Base-by-base conservation (phyloP, 1,284 basidiomycete species). In the Peniophora sp. region DNA sequence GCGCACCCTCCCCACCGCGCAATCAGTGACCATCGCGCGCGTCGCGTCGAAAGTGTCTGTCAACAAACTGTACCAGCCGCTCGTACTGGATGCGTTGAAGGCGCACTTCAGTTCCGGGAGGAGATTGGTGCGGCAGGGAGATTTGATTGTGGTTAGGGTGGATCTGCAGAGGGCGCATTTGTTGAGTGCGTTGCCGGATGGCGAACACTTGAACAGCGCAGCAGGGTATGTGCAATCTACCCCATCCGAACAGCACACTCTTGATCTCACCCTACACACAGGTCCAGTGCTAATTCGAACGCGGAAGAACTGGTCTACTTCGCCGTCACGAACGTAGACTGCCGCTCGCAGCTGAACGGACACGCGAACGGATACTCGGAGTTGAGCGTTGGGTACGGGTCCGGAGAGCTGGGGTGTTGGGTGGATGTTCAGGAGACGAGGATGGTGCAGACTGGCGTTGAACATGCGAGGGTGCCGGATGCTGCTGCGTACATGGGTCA, bases 341-440 rank as follows among this genome's bases (percentile, higher is more conserved):
- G 83, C 58, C 81, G 83, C 51, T 63, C 82, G 22, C 57, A 78
- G 35, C 56, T 67, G n/a, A 66, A 60, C 36, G 58, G 23, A 20
- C 63, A 35, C 64, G 63, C 23, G 58, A 63, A 39, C 27, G 55
- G 54, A 2, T 56, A 58, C 35, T 62, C 68, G 34, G 78, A 81
- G 58, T 57, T 72, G 27, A 77, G 79, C 56, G 63, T 73, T 37
- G 73, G 74, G 24, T 72, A 73, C 2, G 73, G 74, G 0, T 62
- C 75, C 8, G 89, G 89, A 8, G 81, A 91, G 61, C 64, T 94
- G 6, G 96, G 96, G 0, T 96, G 88, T 61, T 90, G 89, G 77
- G 75, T 96, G 12, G 91, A 97, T 61, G 70, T 83, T 0, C 64
- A 72, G 1, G 62, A 75, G 3, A 94, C 93, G 32, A 81, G 85